Evolutionary conservation across 768 basidiomycete genomes (phyloP).

Genomic region (Agrocybe pediades): DNA sequence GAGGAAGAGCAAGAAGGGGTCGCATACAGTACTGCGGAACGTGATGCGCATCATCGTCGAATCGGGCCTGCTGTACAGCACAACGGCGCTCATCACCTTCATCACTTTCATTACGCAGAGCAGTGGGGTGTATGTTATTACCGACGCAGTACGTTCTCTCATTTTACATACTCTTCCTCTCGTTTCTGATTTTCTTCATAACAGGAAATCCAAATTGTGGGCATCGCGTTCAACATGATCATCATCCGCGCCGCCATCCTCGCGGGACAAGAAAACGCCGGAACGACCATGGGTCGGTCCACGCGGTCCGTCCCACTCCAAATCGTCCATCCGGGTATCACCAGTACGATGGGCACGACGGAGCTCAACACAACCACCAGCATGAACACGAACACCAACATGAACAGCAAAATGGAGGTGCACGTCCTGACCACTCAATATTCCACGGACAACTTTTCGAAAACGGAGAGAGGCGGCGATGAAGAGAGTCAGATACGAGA

Average conservation of each 20-base stretch:
- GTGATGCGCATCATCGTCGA: slow-evolving; percentile 30
- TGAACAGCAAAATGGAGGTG: neutral
- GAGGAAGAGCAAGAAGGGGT: neutral
- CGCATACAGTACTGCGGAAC: slow-evolving; percentile 1
- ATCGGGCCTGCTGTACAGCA: slow-evolving; percentile 28
- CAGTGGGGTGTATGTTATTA: slow-evolving; percentile 23
- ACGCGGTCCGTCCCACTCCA: neutral
- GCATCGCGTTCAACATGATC: slow-evolving; percentile 31
- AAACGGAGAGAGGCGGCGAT: neutral
- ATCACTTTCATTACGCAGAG: slow-evolving; percentile 18
- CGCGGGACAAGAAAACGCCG: neutral
- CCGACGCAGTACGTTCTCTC: slow-evolving; percentile 20
- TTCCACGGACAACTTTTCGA: neutral
- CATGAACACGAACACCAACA: too few relatives aligned
- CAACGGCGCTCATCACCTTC: slow-evolving; percentile 19
- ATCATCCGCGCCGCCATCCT: slow-evolving; percentile 21
- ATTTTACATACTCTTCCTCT: neutral
- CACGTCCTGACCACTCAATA: neutral
- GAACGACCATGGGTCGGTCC: neutral
- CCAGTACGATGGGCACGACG: neutral
- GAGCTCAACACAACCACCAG: too few relatives aligned
- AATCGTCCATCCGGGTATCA: neutral
- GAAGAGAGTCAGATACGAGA: slow-evolving; percentile 26
- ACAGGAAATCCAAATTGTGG: slow-evolving; percentile 22
- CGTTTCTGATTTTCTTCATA: neutral